phyloP scores from a whole-genome alignment of 441 rosid species.

The Gossypium schwendimanii region DNA sequence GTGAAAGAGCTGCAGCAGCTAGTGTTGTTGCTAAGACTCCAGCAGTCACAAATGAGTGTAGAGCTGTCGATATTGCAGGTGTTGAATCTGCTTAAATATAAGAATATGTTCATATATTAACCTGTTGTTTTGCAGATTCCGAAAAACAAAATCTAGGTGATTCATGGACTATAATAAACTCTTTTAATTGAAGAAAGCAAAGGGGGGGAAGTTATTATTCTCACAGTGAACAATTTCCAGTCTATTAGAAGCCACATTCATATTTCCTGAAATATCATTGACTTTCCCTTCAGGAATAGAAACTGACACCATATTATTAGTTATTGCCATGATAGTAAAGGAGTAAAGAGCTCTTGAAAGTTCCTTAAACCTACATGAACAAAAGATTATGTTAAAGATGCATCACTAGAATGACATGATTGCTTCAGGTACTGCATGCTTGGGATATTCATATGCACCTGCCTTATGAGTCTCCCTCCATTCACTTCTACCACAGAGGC shows the following conservation, averaged over 20 bases:
- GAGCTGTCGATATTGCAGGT: constrained; percentile 38
- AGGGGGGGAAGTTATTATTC: background rate
- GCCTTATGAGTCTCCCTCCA: constrained; percentile 58
- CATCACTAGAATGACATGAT: constrained; percentile 7
- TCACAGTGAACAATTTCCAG: constrained; percentile 45
- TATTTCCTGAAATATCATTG: constrained; percentile 46
- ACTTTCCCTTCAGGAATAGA: constrained; percentile 37
- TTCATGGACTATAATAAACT: background rate
- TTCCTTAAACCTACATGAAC: constrained; percentile 36
- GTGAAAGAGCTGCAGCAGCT: constrained; percentile 37
- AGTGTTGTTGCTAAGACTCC: constrained; percentile 46
- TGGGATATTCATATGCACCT: constrained; percentile 34
- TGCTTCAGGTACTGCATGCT: background rate
- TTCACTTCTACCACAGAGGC: constrained; percentile 36
- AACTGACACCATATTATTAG: constrained; percentile 27
- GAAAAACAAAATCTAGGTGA: background rate
- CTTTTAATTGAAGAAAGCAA: background rate
- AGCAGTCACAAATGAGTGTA: constrained; percentile 45
- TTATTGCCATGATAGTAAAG: constrained; percentile 27
- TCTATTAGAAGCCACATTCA: constrained; percentile 38
- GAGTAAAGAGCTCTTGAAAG: constrained; percentile 52
- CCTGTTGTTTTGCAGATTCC: background rate
- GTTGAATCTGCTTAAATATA: constrained; percentile 26
- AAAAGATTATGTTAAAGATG: background rate
- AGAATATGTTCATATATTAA: background rate